These are phyloP conservation scores for Alnus glutinosa DNA, from an alignment of 306 rosid species.

Conservation along the genomic window DNA sequence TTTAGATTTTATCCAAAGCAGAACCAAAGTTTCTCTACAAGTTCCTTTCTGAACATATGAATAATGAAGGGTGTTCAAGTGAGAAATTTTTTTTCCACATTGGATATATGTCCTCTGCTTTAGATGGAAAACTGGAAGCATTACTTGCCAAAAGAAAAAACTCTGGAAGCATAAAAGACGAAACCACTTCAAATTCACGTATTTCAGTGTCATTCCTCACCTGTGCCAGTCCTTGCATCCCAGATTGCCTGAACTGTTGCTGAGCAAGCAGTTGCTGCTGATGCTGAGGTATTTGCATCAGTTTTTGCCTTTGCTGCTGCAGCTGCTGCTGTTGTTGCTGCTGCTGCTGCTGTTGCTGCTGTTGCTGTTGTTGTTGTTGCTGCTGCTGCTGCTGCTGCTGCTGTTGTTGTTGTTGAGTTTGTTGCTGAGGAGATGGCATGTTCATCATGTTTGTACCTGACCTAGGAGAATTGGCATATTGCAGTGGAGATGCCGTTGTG, in stretches of 20 bases:
- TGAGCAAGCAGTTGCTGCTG: conserved; percentile 85
- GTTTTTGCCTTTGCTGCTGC: conserved; percentile 69
- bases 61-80: not conserved
- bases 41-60: not conserved
- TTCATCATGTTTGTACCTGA: conserved; percentile 80
- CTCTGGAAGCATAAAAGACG: conserved; percentile 18
- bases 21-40: conserved; percentile 7
- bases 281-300: conserved; percentile 80
- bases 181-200: conserved; percentile 8
- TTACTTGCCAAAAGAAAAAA: not conserved
- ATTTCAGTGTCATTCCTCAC: conserved; percentile 38
- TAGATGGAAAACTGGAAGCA: conserved; percentile 2
- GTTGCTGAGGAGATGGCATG: conserved; percentile 95
- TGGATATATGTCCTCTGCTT: not conserved
- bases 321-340: conserved; percentile 32
- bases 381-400: conserved; percentile 59
- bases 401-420: conserved; percentile 64
- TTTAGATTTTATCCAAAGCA: not conserved
- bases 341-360: not conserved
- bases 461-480: conserved; percentile 95
- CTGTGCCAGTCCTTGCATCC: conserved; percentile 90
- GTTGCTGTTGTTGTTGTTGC: conserved; percentile 33
- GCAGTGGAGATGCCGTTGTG: conserved; percentile 76
- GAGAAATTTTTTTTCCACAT: not conserved
- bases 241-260: conserved; percentile 78